Percentiles rank a stretch among this genome's conserved stretches.
phyloP scores from a whole-genome alignment of 345 rosid species.

The Lagerstroemia speciosa region DNA sequence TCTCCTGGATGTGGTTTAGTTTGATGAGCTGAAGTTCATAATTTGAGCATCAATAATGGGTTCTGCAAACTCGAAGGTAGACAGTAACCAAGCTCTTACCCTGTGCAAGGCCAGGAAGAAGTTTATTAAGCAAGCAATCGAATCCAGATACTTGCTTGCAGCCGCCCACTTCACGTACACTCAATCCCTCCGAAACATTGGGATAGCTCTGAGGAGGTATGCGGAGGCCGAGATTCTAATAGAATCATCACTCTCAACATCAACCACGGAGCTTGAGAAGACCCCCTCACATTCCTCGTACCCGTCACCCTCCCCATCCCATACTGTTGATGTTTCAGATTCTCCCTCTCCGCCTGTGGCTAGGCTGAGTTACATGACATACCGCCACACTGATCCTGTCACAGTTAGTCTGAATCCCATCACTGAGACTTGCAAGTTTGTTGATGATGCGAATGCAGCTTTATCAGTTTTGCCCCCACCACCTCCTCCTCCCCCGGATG shows the following conservation, averaged over 20 bases:
- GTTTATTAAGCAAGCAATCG: constrained; percentile 67
- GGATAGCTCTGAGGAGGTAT: constrained; percentile 63
- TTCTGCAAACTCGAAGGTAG: constrained; percentile 53
- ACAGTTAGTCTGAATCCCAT: constrained; percentile 48
- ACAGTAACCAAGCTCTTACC: constrained; percentile 48
- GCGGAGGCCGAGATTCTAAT: constrained; percentile 61
- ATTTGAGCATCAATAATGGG: constrained; percentile 44
- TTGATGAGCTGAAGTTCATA: constrained; percentile 9
- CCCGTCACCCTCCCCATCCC: constrained; percentile 63
- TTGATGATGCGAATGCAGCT: constrained; percentile 31
- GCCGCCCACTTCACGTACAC: constrained; percentile 88
- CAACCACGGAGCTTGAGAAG: constrained; percentile 69
- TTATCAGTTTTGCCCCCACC: constrained; percentile 46
- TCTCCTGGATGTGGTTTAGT: background rate
- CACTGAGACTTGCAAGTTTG: constrained; percentile 16
- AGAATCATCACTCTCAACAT: constrained; percentile 55
- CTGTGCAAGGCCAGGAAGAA: constrained; percentile 67
- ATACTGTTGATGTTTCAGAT: constrained; percentile 38
- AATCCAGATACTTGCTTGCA: constrained; percentile 70
- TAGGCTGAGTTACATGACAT: constrained; percentile 47
- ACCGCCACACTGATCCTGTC: constrained; percentile 30
- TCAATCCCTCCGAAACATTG: constrained; percentile 65
- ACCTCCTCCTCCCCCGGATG: constrained; percentile 38
- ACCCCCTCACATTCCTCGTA: constrained; percentile 72
- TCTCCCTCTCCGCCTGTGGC: constrained; percentile 40